Conservation (phyloP, 1,139 yeast species). For the Zygosaccharomyces sapae region DNA sequence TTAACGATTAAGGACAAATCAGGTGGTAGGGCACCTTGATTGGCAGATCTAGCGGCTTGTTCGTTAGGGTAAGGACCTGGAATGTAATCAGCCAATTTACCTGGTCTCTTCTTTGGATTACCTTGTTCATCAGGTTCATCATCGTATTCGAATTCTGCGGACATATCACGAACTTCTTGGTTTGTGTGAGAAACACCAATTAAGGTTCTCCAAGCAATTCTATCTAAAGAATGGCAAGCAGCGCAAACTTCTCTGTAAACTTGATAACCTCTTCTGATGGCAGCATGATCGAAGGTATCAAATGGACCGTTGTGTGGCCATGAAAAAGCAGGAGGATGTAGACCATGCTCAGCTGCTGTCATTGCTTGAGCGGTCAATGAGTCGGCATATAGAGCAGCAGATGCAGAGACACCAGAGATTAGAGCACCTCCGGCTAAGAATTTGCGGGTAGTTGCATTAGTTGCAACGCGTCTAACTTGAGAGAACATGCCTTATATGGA, state of each 20-base stretch:
- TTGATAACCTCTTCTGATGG: conserved; percentile 98
- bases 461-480: conserved; percentile 6
- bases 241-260: conserved; percentile 99
- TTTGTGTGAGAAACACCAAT: conserved; percentile 96
- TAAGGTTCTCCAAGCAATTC: conserved; percentile 97
- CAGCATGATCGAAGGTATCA: conserved; percentile 89
- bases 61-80: conserved; percentile 97
- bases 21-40: conserved; percentile 99
- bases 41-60: conserved; percentile 99
- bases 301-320: conserved; percentile 96
- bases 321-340: conserved; percentile 86
- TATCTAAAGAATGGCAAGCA: conserved; percentile 94
- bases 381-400: conserved; percentile 74
- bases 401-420: conserved; percentile 69
- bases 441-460: conserved; percentile 32
- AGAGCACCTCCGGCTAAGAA: conserved; percentile 51
- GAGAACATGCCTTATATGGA: conserved; percentile 5
- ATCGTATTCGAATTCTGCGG: conserved; percentile 95
- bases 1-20: conserved; percentile 95
- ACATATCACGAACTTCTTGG: conserved; percentile 86
- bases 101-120: conserved; percentile 96
- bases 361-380: conserved; percentile 85
- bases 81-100: conserved; percentile 92
- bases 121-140: conserved; percentile 99
- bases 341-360: conserved; percentile 99